Percentiles rank a stretch among this genome's conserved stretches.
Evolutionary conservation across 192 early-diverging fungal species (phyloP).

Genomic region (Funneliformis geosporum): DNA sequence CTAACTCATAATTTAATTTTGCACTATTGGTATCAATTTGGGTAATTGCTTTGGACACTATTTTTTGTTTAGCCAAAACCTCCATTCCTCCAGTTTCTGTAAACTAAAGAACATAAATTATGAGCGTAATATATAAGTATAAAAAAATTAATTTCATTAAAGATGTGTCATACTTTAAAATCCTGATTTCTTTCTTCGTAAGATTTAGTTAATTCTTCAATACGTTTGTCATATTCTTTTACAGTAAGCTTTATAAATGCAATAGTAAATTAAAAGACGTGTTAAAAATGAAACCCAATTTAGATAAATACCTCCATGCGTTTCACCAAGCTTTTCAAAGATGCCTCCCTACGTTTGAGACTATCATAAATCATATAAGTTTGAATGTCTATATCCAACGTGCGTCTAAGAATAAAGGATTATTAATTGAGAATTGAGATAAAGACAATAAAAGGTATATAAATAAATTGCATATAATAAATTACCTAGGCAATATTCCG

Average conservation of each 20-base stretch:
- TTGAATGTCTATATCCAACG: slow-evolving; percentile 34
- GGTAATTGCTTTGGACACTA: slow-evolving; percentile 30
- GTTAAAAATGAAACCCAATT: neutral
- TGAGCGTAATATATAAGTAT: too few relatives aligned
- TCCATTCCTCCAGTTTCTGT: slow-evolving; percentile 11
- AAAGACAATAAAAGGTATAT: neutral
- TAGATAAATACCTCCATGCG: slow-evolving; percentile 21
- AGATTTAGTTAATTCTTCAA: slow-evolving; percentile 11
- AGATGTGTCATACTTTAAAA: slow-evolving; percentile 27
- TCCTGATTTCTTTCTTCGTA: slow-evolving; percentile 23
- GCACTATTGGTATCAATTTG: slow-evolving; percentile 38
- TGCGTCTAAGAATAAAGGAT: neutral
- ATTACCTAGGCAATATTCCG: neutral
- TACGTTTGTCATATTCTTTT: slow-evolving; percentile 12
- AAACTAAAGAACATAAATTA: slow-evolving; percentile 7
- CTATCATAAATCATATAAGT: slow-evolving; percentile 44
- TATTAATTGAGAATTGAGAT: neutral
- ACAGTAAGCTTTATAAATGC: neutral
- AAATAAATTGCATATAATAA: neutral
- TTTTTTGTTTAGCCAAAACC: slow-evolving; percentile 35
- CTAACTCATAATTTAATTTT: slow-evolving; percentile 47
- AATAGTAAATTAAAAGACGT: slow-evolving; percentile 9
- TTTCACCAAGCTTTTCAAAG: slow-evolving; percentile 11
- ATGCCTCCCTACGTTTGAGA: slow-evolving; percentile 33
- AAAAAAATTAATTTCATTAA: neutral